Conservation (phyloP, 2,329 filamentous ascomycete genomes). For the Beauveria rudraprayagi region DNA sequence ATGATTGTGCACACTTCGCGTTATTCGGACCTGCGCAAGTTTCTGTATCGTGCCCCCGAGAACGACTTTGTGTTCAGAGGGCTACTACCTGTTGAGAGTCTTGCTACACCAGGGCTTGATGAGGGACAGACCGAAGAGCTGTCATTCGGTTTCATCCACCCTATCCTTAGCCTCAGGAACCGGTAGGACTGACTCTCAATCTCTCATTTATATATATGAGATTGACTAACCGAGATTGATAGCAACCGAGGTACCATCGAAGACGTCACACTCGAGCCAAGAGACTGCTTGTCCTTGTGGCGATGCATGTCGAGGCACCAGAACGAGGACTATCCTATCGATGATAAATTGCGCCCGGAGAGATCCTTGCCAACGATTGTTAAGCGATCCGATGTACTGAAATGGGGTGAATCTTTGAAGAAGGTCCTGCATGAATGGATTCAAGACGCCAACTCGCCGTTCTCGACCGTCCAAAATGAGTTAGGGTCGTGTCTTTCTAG, state of each 20-base stretch:
- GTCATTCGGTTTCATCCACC: conserved; percentile 56
- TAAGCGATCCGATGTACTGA: conserved; percentile 56
- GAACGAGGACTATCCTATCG: conserved; percentile 41
- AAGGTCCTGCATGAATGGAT: conserved; percentile 52
- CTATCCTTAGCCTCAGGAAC: conserved; percentile 54
- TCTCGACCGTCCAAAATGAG: conserved; percentile 36
- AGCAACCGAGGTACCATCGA: conserved; percentile 53
- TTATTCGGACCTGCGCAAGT: conserved; percentile 74
- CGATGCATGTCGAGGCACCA: conserved; percentile 52
- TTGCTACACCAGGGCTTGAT: conserved; percentile 41
- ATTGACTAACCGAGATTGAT: not conserved
- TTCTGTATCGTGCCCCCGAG: conserved; percentile 49
- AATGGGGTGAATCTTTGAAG: conserved; percentile 59
- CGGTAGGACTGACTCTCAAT: conserved; percentile 25
- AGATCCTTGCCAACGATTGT: conserved; percentile 44
- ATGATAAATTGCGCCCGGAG: conserved; percentile 39
- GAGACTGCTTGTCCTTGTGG: conserved; percentile 63
- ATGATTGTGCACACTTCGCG: conserved; percentile 62
- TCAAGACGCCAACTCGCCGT: conserved; percentile 36
- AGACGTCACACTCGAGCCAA: conserved; percentile 61
- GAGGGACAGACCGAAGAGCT: conserved; percentile 31
- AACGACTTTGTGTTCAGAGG: conserved; percentile 16
- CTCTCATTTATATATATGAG: not conserved
- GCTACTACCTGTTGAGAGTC: conserved; percentile 39
- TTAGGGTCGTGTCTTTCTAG: conserved; percentile 21